These are phyloP conservation scores for Candida qinlingensis DNA, from an alignment of 805 yeast genomes.

Conservation along the genomic window DNA sequence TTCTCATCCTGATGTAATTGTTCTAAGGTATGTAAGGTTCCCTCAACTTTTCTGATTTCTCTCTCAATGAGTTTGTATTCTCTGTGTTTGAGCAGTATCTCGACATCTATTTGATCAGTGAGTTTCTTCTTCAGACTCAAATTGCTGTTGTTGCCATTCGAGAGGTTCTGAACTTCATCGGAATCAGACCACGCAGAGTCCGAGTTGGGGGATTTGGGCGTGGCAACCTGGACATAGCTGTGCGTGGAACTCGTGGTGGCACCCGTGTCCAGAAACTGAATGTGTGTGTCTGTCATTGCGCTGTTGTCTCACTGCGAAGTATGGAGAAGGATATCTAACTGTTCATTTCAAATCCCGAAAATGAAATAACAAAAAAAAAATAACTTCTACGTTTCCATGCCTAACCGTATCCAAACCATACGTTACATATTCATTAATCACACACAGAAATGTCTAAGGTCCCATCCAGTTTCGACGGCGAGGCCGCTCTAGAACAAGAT, in stretches of 20 bases:
- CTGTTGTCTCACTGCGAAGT: background rate
- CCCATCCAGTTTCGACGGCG: conserved; percentile 33
- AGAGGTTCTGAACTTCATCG: conserved; percentile 12
- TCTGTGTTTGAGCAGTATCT: conserved; percentile 53
- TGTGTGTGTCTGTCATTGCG: conserved; percentile 1
- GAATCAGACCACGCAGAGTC: conserved; percentile 14
- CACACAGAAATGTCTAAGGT: conserved; percentile 23
- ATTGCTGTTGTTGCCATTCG: background rate
- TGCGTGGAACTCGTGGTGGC: background rate
- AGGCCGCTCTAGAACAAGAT: conserved; percentile 26
- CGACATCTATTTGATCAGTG: conserved; percentile 49
- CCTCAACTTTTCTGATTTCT: conserved; percentile 53
- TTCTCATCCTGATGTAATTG: conserved; percentile 33
- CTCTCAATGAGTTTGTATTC: conserved; percentile 46
- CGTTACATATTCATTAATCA: background rate
- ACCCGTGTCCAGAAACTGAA: conserved; percentile 1
- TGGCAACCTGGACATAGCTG: conserved; percentile 29
- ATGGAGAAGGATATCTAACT: too few relatives aligned
- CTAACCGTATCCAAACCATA: too few relatives aligned
- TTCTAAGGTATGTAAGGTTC: conserved; percentile 49
- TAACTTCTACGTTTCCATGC: background rate
- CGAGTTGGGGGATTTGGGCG: conserved; percentile 40
- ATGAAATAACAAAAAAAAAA: background rate
- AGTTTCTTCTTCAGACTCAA: conserved; percentile 26
- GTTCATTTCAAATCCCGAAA: conserved; percentile 4